Base-by-base conservation (phyloP, 2,329 filamentous ascomycete species). In the Pleochaeta shiraiana region DNA sequence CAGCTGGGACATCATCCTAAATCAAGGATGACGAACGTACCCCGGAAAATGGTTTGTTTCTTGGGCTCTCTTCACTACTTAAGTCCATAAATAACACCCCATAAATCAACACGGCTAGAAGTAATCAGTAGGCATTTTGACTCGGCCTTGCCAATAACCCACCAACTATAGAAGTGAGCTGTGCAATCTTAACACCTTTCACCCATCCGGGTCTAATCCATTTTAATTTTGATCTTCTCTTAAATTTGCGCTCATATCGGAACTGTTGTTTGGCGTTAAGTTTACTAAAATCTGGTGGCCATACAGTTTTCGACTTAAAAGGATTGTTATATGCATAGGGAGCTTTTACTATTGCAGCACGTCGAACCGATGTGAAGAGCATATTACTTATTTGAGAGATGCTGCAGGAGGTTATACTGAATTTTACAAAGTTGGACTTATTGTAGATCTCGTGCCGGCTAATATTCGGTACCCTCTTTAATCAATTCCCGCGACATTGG, bases 181-280 rank as follows among this genome's bases (percentile, higher is more conserved):
- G 87, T 62, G 79, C 79, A 67, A 90, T 75, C 74, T 83, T 83
- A 65, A 85, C 77, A 66, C 76, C 78, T 73, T 85, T 88, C 50
- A 81, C 79, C 83, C 84, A 88, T 60, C 75, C 73, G 9, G 86
- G 85, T 26, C 83, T 76, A 47, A 79, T 78, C 71, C 80, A 81
- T 69, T 83, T 81, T 68, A 87, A 74, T 65, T 79, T 78, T 30
- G 86, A 74, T 64, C 88, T 80, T 63, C 88, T 79, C 75, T 89
- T 87, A 75, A 86, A 91, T 72, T 86, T 85, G 73, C 87, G 84
- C 77, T 92, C 88, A 69, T 90, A 85, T 53, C 83, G 80, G 72
- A 91, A 86, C 74, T 91, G 85, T 71, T 90, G 83, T 73, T 87
- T 86, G 59, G 79, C 76, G 43, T 83, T 83, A 66, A 92, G 79